Conservation (phyloP, 2,329 filamentous ascomycete species). For the Cadophora sp. region DNA sequence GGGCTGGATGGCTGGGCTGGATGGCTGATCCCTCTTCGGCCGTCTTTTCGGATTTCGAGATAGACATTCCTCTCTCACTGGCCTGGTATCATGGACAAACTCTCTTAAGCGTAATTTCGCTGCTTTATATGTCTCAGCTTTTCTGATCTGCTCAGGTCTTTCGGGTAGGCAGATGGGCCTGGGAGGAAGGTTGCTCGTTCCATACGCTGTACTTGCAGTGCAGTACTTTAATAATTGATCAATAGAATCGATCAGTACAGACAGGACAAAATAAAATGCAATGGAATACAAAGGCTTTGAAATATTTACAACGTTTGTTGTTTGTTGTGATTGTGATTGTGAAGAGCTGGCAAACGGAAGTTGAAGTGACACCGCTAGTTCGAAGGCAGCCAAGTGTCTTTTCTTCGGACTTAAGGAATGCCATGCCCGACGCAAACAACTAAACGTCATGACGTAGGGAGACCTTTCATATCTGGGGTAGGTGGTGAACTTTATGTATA, state of each 20-base stretch:
- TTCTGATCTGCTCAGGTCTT: neutral
- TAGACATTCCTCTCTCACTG: neutral
- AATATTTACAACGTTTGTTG: neutral
- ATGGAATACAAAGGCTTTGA: neutral
- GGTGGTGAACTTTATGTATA: too few species aligned
- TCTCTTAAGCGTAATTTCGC: too few species aligned
- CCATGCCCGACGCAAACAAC: neutral
- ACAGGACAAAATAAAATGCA: neutral
- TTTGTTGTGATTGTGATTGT: neutral
- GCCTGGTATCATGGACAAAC: neutral
- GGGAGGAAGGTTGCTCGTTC: neutral
- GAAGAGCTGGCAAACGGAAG: neutral
- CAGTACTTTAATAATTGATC: neutral
- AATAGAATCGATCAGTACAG: neutral
- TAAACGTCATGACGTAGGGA: conserved; percentile 18
- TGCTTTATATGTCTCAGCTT: too few species aligned
- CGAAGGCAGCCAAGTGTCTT: neutral
- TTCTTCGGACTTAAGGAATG: conserved; percentile 10
- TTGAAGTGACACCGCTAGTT: neutral
- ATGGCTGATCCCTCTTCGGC: neutral
- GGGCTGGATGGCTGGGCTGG: neutral
- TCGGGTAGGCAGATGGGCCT: neutral
- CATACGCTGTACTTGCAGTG: neutral
- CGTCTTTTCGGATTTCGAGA: neutral
- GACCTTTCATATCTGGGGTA: neutral